These are phyloP conservation scores for Tremella mesenterica DNA, from an alignment of 768 basidiomycete species.

Conservation along the genomic window DNA sequence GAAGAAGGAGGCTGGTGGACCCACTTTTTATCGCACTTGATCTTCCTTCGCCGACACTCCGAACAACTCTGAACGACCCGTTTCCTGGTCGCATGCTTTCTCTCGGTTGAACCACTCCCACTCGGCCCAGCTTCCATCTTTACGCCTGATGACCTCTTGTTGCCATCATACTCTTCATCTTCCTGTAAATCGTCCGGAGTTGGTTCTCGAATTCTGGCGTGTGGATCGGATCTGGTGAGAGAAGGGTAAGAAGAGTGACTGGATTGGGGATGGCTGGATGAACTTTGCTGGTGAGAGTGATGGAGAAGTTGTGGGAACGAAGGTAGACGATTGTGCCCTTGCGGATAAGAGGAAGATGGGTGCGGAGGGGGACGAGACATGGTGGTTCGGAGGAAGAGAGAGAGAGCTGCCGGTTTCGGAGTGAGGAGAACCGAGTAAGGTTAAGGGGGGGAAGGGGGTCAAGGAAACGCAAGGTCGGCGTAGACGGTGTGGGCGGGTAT, in stretches of 20 bases:
- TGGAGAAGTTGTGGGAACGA: not conserved
- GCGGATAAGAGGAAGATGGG: not conserved
- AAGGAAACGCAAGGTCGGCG: no score
- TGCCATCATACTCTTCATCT: no score
- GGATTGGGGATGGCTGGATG: no score
- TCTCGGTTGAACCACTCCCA: conserved; percentile 6
- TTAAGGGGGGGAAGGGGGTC: no score
- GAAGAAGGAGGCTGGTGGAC: not conserved
- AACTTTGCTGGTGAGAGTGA: not conserved
- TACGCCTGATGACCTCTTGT: not conserved
- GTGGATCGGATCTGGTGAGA: no score
- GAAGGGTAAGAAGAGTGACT: no score
- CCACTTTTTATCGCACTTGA: conserved; percentile 44
- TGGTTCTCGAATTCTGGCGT: no score
- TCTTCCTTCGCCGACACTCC: conserved; percentile 44
- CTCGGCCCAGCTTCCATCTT: not conserved
- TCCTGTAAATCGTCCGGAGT: not conserved
- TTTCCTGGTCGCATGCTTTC: conserved; percentile 34
- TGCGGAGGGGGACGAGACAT: not conserved
- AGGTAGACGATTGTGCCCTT: no score
- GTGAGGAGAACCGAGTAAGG: no score
- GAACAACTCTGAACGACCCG: conserved; percentile 44
- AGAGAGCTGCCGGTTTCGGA: no score
- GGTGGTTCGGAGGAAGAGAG: no score
- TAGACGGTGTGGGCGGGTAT: no score